phyloP scores from a whole-genome alignment of 331 rosid genomes.

The Prunus yedoensis region DNA sequence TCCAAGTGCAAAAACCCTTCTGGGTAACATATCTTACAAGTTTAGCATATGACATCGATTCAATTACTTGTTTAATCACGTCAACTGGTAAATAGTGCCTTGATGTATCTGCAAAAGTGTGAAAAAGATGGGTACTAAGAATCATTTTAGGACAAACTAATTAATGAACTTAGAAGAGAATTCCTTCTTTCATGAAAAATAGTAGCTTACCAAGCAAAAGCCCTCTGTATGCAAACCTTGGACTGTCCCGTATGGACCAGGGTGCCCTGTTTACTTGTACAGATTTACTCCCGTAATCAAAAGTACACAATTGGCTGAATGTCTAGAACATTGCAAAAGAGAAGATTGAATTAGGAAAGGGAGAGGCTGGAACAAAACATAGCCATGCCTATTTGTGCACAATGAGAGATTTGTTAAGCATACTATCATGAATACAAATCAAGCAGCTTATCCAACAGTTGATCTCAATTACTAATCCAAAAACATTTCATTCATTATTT shows the following conservation, averaged over 20 bases:
- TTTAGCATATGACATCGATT: slow-evolving; percentile 93
- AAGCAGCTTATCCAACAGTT: not conserved
- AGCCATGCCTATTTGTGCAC: not conserved
- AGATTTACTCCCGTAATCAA: slow-evolving; percentile 67
- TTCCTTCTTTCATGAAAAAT: not conserved
- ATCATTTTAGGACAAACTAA: slow-evolving; percentile 15
- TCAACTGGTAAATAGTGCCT: slow-evolving; percentile 85
- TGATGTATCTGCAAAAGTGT: slow-evolving; percentile 76
- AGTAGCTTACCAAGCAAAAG: slow-evolving; percentile 72
- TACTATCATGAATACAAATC: not conserved
- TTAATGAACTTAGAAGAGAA: slow-evolving; percentile 17
- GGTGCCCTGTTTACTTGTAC: slow-evolving; percentile 75
- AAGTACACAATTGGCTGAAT: slow-evolving; percentile 90
- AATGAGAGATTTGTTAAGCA: not conserved
- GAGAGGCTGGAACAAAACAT: slow-evolving; percentile 13
- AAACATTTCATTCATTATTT: not conserved
- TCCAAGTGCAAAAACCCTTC: not conserved
- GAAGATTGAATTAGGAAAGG: slow-evolving; percentile 21
- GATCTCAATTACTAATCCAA: not conserved
- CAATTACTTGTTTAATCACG: slow-evolving; percentile 81
- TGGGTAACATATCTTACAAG: slow-evolving; percentile 56
- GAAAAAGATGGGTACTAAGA: slow-evolving; percentile 7
- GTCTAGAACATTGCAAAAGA: slow-evolving; percentile 58
- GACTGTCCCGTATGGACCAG: slow-evolving; percentile 80
- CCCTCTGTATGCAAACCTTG: slow-evolving; percentile 86